Percentiles rank a stretch among this genome's conserved stretches.
Conservation (phyloP, 176 grass and related monocot genomes). For the Zoysia japonica region DNA sequence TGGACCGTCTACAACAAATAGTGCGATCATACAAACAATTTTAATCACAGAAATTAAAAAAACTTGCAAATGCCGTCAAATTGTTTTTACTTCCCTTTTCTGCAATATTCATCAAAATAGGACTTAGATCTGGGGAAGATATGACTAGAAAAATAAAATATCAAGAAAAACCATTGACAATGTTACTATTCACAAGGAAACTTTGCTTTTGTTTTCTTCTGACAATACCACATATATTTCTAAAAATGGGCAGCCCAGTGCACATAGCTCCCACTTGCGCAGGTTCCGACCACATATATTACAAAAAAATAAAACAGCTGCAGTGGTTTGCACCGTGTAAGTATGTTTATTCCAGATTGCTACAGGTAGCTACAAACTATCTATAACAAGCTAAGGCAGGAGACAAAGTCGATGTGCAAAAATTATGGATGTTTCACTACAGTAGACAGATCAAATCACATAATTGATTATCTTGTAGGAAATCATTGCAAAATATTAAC, state of each 20-base stretch:
- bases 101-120: neutral
- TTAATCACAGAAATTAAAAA: neutral
- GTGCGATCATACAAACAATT: neutral
- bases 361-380: neutral
- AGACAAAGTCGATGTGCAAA: neutral
- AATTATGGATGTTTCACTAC: neutral
- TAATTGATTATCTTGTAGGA: conserved; percentile 11
- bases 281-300: neutral
- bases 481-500: neutral
- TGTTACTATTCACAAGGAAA: neutral
- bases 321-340: neutral
- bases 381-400: neutral
- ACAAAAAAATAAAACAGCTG: neutral
- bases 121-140: neutral
- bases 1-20: neutral
- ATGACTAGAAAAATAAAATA: neutral
- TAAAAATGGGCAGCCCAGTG: too few relatives aligned
- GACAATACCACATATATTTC: neutral
- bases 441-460: conserved; percentile 22
- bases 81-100: neutral
- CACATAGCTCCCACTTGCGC: too few relatives aligned
- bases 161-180: neutral
- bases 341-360: neutral
- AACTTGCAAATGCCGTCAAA: neutral
- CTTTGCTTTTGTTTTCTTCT: neutral